Evolutionary conservation across 108 stramenopile genomes (phyloP).

Genomic region (Fragilaria radians): DNA sequence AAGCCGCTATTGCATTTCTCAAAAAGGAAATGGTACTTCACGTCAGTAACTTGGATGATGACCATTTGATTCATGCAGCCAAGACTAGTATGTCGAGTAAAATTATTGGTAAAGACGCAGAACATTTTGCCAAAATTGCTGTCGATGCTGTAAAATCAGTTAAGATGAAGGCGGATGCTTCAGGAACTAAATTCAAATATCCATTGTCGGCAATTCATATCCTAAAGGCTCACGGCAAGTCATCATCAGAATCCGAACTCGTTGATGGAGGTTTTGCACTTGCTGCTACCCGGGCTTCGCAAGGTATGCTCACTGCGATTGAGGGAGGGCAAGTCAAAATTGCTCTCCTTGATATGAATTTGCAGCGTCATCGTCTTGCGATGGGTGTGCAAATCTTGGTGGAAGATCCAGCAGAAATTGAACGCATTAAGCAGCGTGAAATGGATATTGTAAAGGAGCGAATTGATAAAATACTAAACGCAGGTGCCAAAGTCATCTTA

Average conservation of each 20-base stretch:
- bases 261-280: conserved; percentile 97
- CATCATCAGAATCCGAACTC: conserved; percentile 94
- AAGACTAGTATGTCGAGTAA: conserved; percentile 96
- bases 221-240: conserved; percentile 98
- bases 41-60: conserved; percentile 80
- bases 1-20: conserved; percentile 83
- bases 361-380: conserved; percentile 99
- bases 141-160: conserved; percentile 94
- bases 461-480: conserved; percentile 3
- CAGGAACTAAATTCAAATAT: too few species aligned
- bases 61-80: conserved; percentile 89
- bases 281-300: conserved; percentile 97
- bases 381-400: too few species aligned
- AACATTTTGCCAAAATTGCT: conserved; percentile 94
- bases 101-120: conserved; percentile 94
- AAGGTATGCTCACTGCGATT: conserved; percentile 92
- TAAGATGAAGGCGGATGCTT: too few species aligned
- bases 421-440: neutral
- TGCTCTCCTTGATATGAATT: conserved; percentile 97
- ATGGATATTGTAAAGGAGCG: neutral
- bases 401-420: conserved; percentile 98
- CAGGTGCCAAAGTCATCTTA: conserved; percentile 93
- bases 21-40: conserved; percentile 85
- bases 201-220: conserved; percentile 97
- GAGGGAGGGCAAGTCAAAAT: conserved; percentile 90